A percentile compares a stretch with the other conserved stretches of the same genome.
These are phyloP conservation scores for Lentinula raphanica DNA, from an alignment of 768 basidiomycete genomes.

Conservation along the genomic window DNA sequence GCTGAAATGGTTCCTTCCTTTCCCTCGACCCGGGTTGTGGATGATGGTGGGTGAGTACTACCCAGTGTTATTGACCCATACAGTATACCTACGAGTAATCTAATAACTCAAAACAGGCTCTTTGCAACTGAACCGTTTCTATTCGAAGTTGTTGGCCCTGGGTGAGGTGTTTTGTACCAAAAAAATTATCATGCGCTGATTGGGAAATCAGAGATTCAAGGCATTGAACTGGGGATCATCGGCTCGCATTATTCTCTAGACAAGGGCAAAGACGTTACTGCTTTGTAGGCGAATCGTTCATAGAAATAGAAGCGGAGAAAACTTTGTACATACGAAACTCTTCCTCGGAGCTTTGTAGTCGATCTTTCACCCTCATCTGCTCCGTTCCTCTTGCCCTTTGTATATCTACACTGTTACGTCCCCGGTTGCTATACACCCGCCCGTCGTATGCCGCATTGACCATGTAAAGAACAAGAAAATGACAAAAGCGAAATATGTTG, in stretches of 20 bases:
- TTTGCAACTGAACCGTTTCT: constrained; percentile 5
- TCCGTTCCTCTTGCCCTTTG: background rate
- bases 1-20: constrained; percentile 28
- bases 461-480: background rate
- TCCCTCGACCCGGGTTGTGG: constrained; percentile 22
- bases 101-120: background rate
- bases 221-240: background rate
- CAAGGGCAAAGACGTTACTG: too few species aligned
- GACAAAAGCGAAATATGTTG: background rate
- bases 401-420: background rate
- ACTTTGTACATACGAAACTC: too few species aligned
- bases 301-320: too few species aligned
- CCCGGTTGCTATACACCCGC: background rate
- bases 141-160: background rate
- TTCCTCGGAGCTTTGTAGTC: too few species aligned
- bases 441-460: background rate
- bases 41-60: constrained; percentile 1
- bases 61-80: background rate
- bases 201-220: background rate
- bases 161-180: background rate
- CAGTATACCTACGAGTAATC: too few species aligned
- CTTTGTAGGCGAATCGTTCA: too few species aligned
- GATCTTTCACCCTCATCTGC: too few species aligned
- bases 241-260: background rate
- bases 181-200: background rate